phyloP scores from a whole-genome alignment of 2,329 filamentous ascomycete genomes.

The Penicillium sp. region DNA sequence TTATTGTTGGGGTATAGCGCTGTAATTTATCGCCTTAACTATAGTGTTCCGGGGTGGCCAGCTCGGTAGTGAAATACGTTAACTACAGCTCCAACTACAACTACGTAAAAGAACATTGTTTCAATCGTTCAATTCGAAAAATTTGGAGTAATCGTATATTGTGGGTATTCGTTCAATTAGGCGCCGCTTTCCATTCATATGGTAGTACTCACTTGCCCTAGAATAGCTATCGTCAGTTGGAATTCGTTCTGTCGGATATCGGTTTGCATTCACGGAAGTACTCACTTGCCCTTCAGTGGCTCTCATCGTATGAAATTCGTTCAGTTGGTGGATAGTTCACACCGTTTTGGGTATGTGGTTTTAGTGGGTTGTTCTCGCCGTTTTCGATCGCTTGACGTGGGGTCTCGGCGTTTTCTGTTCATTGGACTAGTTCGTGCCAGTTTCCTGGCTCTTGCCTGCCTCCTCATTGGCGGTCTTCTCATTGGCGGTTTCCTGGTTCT shows the following conservation, averaged over 20 bases:
- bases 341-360: background rate
- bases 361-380: background rate
- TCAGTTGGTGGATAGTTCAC: background rate
- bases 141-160: background rate
- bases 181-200: background rate
- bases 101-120: background rate
- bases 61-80: too few species aligned
- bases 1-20: too few species aligned
- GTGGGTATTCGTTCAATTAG: slow-evolving; percentile 1
- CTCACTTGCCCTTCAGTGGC: background rate
- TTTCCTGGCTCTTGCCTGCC: background rate
- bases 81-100: background rate
- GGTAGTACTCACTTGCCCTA: background rate
- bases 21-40: too few species aligned
- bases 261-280: background rate
- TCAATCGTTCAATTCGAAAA: background rate
- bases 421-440: background rate
- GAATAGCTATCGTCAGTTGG: background rate
- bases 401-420: background rate
- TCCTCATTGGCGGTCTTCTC: background rate
- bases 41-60: too few species aligned
- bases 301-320: background rate
- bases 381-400: background rate
- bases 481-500: background rate
- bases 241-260: background rate